Evolutionary conservation across 305 asterid genomes (phyloP), one percentile per base, ranked within the genome.

Genomic region (Fraxinus ornus): DNA sequence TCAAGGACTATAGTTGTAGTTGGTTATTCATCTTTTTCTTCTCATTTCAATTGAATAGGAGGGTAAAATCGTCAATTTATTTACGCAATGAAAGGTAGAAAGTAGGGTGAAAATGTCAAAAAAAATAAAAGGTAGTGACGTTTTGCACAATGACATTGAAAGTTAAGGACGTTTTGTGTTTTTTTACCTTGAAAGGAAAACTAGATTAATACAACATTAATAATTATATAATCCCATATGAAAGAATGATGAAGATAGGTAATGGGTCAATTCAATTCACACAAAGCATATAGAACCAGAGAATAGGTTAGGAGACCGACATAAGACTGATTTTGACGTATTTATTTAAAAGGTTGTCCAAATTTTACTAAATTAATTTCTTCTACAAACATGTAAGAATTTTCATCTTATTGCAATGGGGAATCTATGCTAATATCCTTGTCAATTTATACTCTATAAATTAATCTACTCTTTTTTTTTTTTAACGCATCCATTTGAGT

Each of bases 251-350:
- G 26, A 75, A 74, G 66, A 17, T 30, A 30, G 60, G 32, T 26
- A 17, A 33, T 8, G 41, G 79, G 84, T 37, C 44, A 37, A 37
- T 37, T 37, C 44, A 37, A 37, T 37, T 75, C 33, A 60, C 33
- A 5, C 36, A 22, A 66, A 76, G 44, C 49, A 75, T 76, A 81
- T 37, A 76, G 78, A 36, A 28, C 52, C 44, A 39, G 4, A 71
- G 83, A 36, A 81, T 32, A 60, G 36, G 55, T 76, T 81, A 30
- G 57, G 37, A 68, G 22, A n/a, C 70, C 64, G 8, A 77, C 70
- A 28, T 13, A 47, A 44, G 70, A 49, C 64, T 49, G 68, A 47
- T 47, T 76, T 76, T 24, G 39, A 76, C 15, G 19, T 68, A 66
- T 24, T 64, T 3, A 68, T 68, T 28, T 1, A 30, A 28, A 68